These are phyloP conservation scores for Aphanocladium album DNA, from an alignment of 2,329 filamentous ascomycete species.

Conservation along the genomic window DNA sequence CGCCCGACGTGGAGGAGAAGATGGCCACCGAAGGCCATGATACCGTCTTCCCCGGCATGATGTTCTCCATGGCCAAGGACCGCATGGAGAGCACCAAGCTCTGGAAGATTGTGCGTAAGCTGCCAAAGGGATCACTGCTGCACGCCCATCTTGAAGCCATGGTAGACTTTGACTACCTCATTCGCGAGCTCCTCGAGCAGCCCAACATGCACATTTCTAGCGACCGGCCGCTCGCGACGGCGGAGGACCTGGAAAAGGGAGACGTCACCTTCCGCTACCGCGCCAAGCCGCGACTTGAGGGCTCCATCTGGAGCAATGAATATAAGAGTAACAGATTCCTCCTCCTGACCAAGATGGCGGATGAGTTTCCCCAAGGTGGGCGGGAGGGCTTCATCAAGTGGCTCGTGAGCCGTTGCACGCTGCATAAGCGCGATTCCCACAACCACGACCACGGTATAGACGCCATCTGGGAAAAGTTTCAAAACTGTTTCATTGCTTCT, in stretches of 20 bases:
- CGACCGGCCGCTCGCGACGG: slow-evolving; percentile 51
- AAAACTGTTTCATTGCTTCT: slow-evolving; percentile 66
- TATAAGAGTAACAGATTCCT: slow-evolving; percentile 60
- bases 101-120: slow-evolving; percentile 76
- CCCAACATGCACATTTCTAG: slow-evolving; percentile 69
- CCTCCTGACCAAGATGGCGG: slow-evolving; percentile 57
- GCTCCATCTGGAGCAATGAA: slow-evolving; percentile 58
- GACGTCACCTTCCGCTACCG: slow-evolving; percentile 59
- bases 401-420: slow-evolving; percentile 67
- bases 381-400: slow-evolving; percentile 68
- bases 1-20: slow-evolving; percentile 63
- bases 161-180: slow-evolving; percentile 78
- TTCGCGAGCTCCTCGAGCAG: slow-evolving; percentile 64
- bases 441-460: slow-evolving; percentile 79
- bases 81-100: slow-evolving; percentile 79
- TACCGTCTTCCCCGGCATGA: slow-evolving; percentile 80
- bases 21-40: slow-evolving; percentile 57
- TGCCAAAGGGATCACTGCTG: slow-evolving; percentile 84
- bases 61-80: slow-evolving; percentile 83
- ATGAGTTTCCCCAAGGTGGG: slow-evolving; percentile 69
- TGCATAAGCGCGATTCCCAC: slow-evolving; percentile 67
- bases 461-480: slow-evolving; percentile 80
- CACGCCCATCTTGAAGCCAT: slow-evolving; percentile 91
- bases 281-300: slow-evolving; percentile 38
- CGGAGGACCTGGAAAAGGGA: slow-evolving; percentile 48